These are phyloP conservation scores for Cordyceps militaris DNA, from an alignment of 2,329 filamentous ascomycete species.

Conservation along the genomic window DNA sequence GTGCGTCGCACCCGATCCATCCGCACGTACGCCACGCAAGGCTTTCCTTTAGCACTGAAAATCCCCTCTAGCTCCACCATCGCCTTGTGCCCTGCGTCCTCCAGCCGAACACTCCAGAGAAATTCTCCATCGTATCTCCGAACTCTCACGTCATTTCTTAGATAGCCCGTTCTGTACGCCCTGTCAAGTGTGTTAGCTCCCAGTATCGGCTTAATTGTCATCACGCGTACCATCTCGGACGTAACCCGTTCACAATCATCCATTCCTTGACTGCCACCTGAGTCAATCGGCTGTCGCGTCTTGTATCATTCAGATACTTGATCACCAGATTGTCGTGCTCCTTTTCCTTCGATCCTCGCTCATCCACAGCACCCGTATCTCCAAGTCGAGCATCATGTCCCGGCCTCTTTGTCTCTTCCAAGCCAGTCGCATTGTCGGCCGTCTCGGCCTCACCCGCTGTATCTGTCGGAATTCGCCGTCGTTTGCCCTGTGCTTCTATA, in stretches of 20 bases:
- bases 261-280: background rate
- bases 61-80: background rate
- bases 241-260: background rate
- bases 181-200: background rate
- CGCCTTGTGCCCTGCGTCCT: background rate
- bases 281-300: background rate
- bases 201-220: background rate
- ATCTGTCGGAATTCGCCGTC: background rate
- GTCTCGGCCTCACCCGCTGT: background rate
- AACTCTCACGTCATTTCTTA: background rate
- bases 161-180: background rate
- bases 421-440: background rate
- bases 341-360: background rate
- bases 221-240: background rate
- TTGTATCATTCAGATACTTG: background rate
- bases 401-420: background rate
- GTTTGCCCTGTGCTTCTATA: background rate
- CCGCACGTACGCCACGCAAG: background rate
- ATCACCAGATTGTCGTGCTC: background rate
- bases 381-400: background rate
- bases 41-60: background rate
- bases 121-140: background rate
- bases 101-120: background rate
- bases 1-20: background rate
- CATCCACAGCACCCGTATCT: background rate